Conservation (phyloP, 176 grass and related monocot species). For the Guadua angustifolia region DNA sequence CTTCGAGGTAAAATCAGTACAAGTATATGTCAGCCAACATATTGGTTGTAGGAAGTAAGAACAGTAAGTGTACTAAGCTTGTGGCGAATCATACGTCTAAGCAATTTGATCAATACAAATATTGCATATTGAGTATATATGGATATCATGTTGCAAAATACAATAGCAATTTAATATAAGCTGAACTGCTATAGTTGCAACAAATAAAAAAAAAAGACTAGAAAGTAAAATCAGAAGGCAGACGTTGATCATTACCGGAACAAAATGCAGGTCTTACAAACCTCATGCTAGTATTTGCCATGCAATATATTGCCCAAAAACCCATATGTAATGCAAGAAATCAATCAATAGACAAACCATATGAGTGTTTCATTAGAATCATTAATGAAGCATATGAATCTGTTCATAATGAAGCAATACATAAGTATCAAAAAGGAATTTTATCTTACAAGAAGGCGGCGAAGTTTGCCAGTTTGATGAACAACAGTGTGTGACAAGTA, state of each 20-base stretch:
- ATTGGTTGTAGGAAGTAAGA: background rate
- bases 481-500: constrained; percentile 75
- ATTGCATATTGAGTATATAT: background rate
- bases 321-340: background rate
- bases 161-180: constrained; percentile 25
- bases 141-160: background rate
- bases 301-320: constrained; percentile 21
- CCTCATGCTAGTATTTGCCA: background rate
- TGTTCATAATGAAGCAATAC: constrained; percentile 15
- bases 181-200: constrained; percentile 10
- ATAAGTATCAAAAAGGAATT: constrained; percentile 28
- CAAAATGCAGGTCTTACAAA: constrained; percentile 22
- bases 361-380: constrained; percentile 3
- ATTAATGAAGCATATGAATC: background rate
- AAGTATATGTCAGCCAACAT: background rate
- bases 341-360: background rate
- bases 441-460: constrained; percentile 71
- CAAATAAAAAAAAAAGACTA: background rate
- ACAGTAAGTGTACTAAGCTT: background rate
- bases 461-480: constrained; percentile 83
- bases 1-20: background rate
- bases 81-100: background rate
- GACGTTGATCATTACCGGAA: constrained; percentile 4
- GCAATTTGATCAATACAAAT: constrained; percentile 12
- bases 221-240: constrained; percentile 19